These are phyloP conservation scores for Fistulina hepatica DNA, from an alignment of 1,284 basidiomycete genomes.

Conservation along the genomic window DNA sequence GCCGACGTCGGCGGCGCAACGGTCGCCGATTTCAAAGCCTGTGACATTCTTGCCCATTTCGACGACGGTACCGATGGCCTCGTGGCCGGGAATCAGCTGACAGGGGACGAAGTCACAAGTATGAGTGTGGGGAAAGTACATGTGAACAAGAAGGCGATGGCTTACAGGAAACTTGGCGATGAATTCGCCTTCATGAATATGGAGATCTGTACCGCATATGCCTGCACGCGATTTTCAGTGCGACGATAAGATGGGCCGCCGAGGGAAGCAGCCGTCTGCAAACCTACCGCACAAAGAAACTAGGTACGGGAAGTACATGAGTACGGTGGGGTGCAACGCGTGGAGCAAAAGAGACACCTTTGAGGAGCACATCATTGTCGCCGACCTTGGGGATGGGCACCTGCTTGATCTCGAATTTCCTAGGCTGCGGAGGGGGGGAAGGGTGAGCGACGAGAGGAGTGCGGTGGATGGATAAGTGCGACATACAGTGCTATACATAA, in stretches of 20 bases:
- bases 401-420: conserved; percentile 37
- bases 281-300: conserved; percentile 50
- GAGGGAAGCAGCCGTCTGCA: too few relatives aligned
- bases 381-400: conserved; percentile 45
- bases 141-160: conserved; percentile 10
- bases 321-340: too few relatives aligned
- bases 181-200: conserved; percentile 66
- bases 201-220: conserved; percentile 63
- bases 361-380: conserved; percentile 50
- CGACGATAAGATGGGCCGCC: too few relatives aligned
- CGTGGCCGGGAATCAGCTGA: conserved; percentile 67
- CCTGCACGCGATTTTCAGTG: conserved; percentile 17
- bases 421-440: conserved; percentile 23
- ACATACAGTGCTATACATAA: conserved; percentile 29
- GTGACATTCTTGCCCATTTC: conserved; percentile 59
- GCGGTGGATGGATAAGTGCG: not conserved
- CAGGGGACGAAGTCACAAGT: too few relatives aligned
- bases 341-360: conserved; percentile 27
- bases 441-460: not conserved
- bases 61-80: conserved; percentile 57
- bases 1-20: conserved; percentile 61
- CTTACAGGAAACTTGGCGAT: conserved; percentile 53
- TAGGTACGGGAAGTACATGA: conserved; percentile 5
- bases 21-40: conserved; percentile 57
- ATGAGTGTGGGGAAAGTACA: too few relatives aligned